Percentiles rank a stretch among this genome's conserved stretches.
phyloP scores from a whole-genome alignment of 192 early-diverging fungal species.

The Backusella morwellensis region DNA sequence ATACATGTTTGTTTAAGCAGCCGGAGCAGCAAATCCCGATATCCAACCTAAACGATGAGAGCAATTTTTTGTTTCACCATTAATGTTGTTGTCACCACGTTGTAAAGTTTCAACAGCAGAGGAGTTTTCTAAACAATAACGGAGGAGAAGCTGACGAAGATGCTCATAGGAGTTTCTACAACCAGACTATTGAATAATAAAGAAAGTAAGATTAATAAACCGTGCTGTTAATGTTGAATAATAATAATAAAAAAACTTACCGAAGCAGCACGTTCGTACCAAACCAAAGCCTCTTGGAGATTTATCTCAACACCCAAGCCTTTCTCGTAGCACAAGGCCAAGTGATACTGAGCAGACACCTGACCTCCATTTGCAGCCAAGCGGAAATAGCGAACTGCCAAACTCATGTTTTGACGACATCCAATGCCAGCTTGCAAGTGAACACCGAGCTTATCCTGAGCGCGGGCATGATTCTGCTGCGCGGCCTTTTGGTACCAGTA shows the following conservation, averaged over 20 bases:
- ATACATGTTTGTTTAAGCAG: slow-evolving; percentile 37
- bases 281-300: slow-evolving; percentile 26
- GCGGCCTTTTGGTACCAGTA: slow-evolving; percentile 64
- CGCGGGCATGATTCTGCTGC: slow-evolving; percentile 60
- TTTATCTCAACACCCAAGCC: slow-evolving; percentile 36
- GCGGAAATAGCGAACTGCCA: slow-evolving; percentile 58
- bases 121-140: slow-evolving; percentile 34
- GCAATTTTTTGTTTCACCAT: not conserved
- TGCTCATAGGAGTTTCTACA: slow-evolving; percentile 51
- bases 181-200: slow-evolving; percentile 32
- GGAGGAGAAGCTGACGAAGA: slow-evolving; percentile 46
- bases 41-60: slow-evolving; percentile 16
- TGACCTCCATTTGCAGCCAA: slow-evolving; percentile 67
- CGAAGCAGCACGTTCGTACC: slow-evolving; percentile 21
- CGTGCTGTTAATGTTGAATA: not conserved
- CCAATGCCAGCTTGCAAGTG: slow-evolving; percentile 53
- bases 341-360: slow-evolving; percentile 47
- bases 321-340: slow-evolving; percentile 52
- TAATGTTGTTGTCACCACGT: not conserved
- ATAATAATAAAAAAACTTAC: not conserved
- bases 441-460: slow-evolving; percentile 54
- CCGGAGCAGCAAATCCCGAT: slow-evolving; percentile 45
- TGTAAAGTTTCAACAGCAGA: slow-evolving; percentile 24
- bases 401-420: slow-evolving; percentile 38
- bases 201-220: not conserved